Conservation (phyloP, 208 protist species). For the Crithidia expoeki region DNA sequence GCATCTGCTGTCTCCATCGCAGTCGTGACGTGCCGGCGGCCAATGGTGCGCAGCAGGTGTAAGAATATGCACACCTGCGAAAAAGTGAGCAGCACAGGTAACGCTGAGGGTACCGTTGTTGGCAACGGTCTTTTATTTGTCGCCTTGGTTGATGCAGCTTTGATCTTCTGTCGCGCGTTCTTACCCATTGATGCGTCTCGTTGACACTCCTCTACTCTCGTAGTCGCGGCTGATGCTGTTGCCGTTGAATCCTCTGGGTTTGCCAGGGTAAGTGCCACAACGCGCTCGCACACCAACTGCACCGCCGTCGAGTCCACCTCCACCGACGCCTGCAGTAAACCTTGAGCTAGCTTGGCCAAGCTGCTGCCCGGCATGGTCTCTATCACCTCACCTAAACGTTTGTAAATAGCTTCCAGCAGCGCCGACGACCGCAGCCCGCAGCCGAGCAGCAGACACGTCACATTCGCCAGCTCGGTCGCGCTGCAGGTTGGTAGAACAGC, state of each 20-base stretch:
- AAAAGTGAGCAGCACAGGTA: conserved; percentile 22
- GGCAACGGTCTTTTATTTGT: neutral
- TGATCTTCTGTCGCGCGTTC: neutral
- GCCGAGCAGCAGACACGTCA: conserved; percentile 57
- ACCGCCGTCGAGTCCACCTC: conserved; percentile 50
- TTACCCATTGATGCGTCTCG: neutral
- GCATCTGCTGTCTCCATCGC: conserved; percentile 41
- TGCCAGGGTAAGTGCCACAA: conserved; percentile 14
- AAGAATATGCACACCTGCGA: conserved; percentile 35
- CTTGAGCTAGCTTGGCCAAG: conserved; percentile 47
- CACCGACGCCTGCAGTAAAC: conserved; percentile 55
- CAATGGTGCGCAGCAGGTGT: conserved; percentile 28
- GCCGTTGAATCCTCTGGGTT: neutral
- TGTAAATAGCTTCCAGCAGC: conserved; percentile 45
- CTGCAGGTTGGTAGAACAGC: conserved; percentile 51
- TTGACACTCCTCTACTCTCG: neutral
- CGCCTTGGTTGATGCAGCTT: too few relatives aligned
- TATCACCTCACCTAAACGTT: conserved; percentile 40
- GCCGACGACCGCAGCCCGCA: conserved; percentile 67
- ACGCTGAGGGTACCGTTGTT: neutral
- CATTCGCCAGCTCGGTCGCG: conserved; percentile 45
- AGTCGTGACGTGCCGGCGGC: conserved; percentile 15
- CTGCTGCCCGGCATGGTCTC: conserved; percentile 36
- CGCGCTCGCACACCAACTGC: conserved; percentile 37
- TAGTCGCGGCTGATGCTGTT: neutral